Conservation (phyloP, 2,329 filamentous ascomycete species). For the Penicillium expansum region DNA sequence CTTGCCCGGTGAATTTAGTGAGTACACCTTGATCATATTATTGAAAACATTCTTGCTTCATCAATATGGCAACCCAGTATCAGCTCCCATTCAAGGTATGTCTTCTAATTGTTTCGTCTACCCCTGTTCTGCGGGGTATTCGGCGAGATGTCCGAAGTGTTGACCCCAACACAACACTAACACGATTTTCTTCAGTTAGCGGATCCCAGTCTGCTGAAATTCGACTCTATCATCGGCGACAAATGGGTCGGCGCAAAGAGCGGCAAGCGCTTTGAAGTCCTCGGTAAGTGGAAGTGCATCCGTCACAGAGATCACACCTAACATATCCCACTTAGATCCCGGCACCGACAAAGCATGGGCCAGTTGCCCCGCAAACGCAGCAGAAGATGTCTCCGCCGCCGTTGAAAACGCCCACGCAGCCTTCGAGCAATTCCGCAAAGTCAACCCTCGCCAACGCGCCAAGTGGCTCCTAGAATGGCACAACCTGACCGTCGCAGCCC, state of each 20-base stretch:
- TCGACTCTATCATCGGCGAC: conserved; percentile 52
- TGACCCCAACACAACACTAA: conserved; percentile 1
- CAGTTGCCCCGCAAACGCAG: conserved; percentile 49
- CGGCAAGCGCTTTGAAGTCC: conserved; percentile 51
- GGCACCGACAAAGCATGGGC: conserved; percentile 53
- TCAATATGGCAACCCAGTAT: conserved; percentile 35
- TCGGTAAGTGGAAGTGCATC: conserved; percentile 33
- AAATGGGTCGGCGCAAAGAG: conserved; percentile 48
- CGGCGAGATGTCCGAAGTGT: conserved; percentile 20
- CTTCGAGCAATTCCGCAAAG: conserved; percentile 59
- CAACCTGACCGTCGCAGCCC: conserved; percentile 59
- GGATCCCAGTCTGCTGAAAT: conserved; percentile 49
- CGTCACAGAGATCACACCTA: background rate
- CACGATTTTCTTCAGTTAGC: conserved; percentile 41
- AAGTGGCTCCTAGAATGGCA: conserved; percentile 66
- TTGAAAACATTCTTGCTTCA: background rate
- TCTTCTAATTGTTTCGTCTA: background rate
- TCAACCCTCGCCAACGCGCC: conserved; percentile 60
- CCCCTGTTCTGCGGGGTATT: background rate
- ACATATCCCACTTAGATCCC: conserved; percentile 41
- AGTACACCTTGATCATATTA: background rate
- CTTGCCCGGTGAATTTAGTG: background rate
- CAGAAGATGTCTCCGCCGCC: conserved; percentile 61
- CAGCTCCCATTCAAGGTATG: conserved; percentile 40
- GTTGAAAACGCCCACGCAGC: conserved; percentile 60